phyloP scores from a whole-genome alignment of 2,329 filamentous ascomycete genomes.

The Xylogone sp. region DNA sequence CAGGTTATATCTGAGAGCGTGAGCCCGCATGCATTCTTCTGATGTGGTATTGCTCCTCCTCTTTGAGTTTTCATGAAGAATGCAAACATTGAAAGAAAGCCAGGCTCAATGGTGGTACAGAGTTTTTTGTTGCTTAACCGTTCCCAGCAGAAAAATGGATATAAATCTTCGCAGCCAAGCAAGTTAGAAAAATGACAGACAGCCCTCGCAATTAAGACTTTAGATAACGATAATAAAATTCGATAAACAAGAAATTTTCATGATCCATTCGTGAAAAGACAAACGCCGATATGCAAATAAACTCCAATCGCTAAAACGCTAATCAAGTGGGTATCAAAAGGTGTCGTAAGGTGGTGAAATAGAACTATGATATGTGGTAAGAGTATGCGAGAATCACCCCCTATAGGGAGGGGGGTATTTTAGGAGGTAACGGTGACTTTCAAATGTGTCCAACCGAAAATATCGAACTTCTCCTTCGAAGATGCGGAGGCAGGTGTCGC shows the following conservation, averaged over 20 bases:
- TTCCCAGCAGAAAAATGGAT: constrained; percentile 1
- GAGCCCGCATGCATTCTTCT: not conserved
- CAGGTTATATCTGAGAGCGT: not conserved
- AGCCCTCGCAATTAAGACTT: not conserved
- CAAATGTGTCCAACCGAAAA: constrained; percentile 45
- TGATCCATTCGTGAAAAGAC: constrained; percentile 5
- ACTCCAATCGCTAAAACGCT: constrained; percentile 6
- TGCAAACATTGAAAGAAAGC: not conserved
- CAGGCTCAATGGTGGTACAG: not conserved
- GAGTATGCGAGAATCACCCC: constrained; percentile 1
- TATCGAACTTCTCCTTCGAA: constrained; percentile 47
- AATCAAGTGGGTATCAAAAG: constrained; percentile 8
- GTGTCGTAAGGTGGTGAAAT: constrained; percentile 3
- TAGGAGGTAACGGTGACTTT: constrained; percentile 18
- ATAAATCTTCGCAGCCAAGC: not conserved
- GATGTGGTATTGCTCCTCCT: not conserved
- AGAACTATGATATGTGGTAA: not conserved
- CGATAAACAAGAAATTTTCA: not conserved
- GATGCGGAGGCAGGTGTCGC: constrained; percentile 10
- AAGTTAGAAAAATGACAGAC: not conserved
- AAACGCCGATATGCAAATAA: not conserved
- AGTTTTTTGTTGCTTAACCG: not conserved
- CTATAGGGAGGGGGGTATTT: constrained; percentile 4
- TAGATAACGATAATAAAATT: constrained; percentile 1
- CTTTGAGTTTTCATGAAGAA: not conserved